These are phyloP conservation scores for Amaranthus palmeri DNA, from an alignment of 148 eudicot species.

Conservation along the genomic window DNA sequence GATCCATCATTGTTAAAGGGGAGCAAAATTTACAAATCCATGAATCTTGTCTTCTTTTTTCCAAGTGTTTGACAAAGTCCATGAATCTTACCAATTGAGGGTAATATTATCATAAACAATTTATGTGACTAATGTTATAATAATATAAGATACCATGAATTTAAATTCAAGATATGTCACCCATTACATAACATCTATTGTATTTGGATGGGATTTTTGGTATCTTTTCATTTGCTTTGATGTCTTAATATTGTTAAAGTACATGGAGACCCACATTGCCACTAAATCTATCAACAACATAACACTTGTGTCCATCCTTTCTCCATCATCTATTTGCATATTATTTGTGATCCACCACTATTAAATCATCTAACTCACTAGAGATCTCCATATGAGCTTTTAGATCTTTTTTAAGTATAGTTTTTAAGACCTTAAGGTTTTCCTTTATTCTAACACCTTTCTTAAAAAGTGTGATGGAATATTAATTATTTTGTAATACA, in stretches of 20 bases:
- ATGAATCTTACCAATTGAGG: neutral
- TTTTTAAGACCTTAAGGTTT: too few relatives aligned
- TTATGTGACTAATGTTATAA: neutral
- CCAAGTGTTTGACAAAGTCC: too few relatives aligned
- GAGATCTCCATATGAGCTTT: neutral
- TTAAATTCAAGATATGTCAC: conserved; percentile 13
- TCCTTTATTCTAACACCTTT: neutral
- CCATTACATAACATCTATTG: conserved; percentile 19
- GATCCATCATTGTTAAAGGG: too few relatives aligned
- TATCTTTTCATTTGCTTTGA: conserved; percentile 9
- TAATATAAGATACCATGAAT: neutral
- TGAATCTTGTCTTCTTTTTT: too few relatives aligned
- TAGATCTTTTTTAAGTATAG: too few relatives aligned
- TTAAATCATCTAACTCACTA: neutral
- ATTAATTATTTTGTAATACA: too few relatives aligned
- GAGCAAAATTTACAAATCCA: too few relatives aligned
- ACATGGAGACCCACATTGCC: conserved; percentile 31
- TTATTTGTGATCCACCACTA: conserved; percentile 1
- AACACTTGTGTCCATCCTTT: conserved; percentile 14
- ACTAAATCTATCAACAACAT: conserved; percentile 2
- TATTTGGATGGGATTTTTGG: neutral
- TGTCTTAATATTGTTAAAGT: neutral
- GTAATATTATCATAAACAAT: neutral
- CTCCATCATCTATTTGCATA: conserved; percentile 10
- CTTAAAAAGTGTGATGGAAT: too few relatives aligned